phyloP scores from a whole-genome alignment of 2,329 filamentous ascomycete species.

The Xylaria sp. region DNA sequence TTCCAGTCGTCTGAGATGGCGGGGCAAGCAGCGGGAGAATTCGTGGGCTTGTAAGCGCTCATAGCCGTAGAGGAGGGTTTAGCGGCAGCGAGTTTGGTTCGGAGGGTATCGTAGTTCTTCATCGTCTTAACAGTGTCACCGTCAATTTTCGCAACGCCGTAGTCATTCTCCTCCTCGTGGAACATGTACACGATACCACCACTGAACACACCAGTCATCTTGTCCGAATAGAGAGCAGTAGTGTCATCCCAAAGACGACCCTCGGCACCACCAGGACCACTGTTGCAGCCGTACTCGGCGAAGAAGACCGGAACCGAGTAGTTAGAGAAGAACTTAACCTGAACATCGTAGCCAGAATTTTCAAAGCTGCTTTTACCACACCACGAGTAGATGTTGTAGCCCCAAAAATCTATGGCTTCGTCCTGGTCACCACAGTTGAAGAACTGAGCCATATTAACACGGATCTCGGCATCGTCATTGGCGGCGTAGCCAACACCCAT shows the following conservation, averaged over 20 bases:
- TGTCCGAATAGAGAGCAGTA: slow-evolving; percentile 69
- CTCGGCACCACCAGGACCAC: slow-evolving; percentile 54
- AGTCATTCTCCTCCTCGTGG: slow-evolving; percentile 79
- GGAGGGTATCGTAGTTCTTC: slow-evolving; percentile 72
- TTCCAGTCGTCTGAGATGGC: slow-evolving; percentile 66
- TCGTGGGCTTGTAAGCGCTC: slow-evolving; percentile 70
- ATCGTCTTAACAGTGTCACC: slow-evolving; percentile 65
- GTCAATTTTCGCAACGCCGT: slow-evolving; percentile 70
- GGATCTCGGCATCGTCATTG: slow-evolving; percentile 80
- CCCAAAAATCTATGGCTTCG: slow-evolving; percentile 81
- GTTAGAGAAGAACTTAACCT: slow-evolving; percentile 76
- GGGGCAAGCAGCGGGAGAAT: slow-evolving; percentile 74
- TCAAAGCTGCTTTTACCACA: slow-evolving; percentile 75
- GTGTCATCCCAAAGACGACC: slow-evolving; percentile 79
- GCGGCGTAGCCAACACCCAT: slow-evolving; percentile 84
- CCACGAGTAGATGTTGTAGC: slow-evolving; percentile 92
- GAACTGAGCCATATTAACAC: slow-evolving; percentile 75
- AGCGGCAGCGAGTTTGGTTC: slow-evolving; percentile 69
- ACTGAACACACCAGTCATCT: slow-evolving; percentile 80
- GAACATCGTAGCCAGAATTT: slow-evolving; percentile 74
- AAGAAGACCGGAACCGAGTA: slow-evolving; percentile 85
- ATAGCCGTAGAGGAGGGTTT: slow-evolving; percentile 69
- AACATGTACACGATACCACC: slow-evolving; percentile 90
- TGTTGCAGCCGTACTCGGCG: slow-evolving; percentile 84
- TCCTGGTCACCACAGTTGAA: slow-evolving; percentile 76